These are phyloP conservation scores for Cercospora beticola DNA, from an alignment of 2,329 filamentous ascomycete genomes.

Conservation along the genomic window DNA sequence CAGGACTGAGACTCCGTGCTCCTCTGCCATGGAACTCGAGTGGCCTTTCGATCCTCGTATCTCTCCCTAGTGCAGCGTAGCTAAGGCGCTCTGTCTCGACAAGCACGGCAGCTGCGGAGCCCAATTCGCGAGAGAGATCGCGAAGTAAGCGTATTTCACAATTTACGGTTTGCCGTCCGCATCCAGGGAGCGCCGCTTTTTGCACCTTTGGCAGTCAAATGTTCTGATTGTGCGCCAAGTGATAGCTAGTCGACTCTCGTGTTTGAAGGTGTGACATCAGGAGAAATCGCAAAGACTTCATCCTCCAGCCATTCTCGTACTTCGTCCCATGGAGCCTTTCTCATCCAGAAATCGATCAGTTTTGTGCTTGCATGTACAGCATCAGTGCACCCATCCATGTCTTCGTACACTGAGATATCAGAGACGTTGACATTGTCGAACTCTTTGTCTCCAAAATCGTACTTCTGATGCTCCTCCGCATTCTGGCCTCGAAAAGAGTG, in stretches of 20 bases:
- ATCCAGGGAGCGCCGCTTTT: neutral
- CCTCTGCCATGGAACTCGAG: neutral
- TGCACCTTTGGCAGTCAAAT: neutral
- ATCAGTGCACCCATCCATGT: slow-evolving; percentile 14
- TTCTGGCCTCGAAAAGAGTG: slow-evolving; percentile 14
- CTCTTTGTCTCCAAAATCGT: slow-evolving; percentile 6
- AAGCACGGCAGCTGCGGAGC: neutral
- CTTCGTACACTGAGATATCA: slow-evolving; percentile 2
- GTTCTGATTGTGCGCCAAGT: neutral
- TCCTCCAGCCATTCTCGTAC: slow-evolving; percentile 1
- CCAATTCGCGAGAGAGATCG: neutral
- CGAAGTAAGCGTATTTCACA: neutral
- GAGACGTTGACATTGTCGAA: slow-evolving; percentile 10
- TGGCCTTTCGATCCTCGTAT: neutral
- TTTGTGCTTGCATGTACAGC: slow-evolving; percentile 9
- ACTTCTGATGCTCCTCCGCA: slow-evolving; percentile 13
- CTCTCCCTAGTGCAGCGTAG: neutral
- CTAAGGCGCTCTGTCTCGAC: neutral
- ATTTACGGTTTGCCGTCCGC: neutral
- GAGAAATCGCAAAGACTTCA: slow-evolving; percentile 6
- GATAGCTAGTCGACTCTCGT: neutral
- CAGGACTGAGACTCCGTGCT: neutral
- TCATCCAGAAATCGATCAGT: slow-evolving; percentile 13
- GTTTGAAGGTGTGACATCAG: slow-evolving; percentile 4
- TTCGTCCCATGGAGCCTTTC: slow-evolving; percentile 7